Evolutionary conservation across 805 yeast genomes (phyloP).

Genomic region (Alloascoidea africana): DNA sequence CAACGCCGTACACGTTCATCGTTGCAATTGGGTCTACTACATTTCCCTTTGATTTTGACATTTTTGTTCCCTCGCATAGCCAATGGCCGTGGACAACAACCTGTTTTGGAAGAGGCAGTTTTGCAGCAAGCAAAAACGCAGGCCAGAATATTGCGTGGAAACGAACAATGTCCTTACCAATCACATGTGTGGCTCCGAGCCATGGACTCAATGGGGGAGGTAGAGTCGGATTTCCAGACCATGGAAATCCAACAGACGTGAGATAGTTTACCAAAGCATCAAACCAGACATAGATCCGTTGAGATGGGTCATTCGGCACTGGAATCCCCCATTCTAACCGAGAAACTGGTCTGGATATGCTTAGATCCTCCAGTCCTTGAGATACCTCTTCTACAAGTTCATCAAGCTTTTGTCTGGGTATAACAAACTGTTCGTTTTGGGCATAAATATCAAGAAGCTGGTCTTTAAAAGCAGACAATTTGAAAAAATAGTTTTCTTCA

Average conservation of each 20-base stretch:
- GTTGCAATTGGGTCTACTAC: constrained; percentile 83
- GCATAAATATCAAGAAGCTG: constrained; percentile 33
- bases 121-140: constrained; percentile 73
- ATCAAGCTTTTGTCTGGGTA: constrained; percentile 41
- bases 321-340: constrained; percentile 81
- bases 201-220: constrained; percentile 19
- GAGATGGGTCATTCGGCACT: constrained; percentile 69
- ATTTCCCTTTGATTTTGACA: constrained; percentile 89
- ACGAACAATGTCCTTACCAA: constrained; percentile 83
- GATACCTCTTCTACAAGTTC: constrained; percentile 44
- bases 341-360: constrained; percentile 73
- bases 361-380: constrained; percentile 43
- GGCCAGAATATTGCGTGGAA: constrained; percentile 97
- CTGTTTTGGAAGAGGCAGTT: constrained; percentile 48
- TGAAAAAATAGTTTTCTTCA: constrained; percentile 83
- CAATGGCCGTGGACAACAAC: constrained; percentile 90
- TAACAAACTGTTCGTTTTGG: constrained; percentile 38
- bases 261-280: constrained; percentile 84
- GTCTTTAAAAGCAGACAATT: constrained; percentile 43
- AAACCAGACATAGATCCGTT: constrained; percentile 89
- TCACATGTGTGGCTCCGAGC: constrained; percentile 61
- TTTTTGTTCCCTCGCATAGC: constrained; percentile 78
- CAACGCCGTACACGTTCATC: constrained; percentile 45
- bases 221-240: constrained; percentile 10
- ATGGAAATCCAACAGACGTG: constrained; percentile 54